These are phyloP conservation scores for Sporobolomyces roseus DNA, from an alignment of 768 basidiomycete genomes.

Conservation along the genomic window DNA sequence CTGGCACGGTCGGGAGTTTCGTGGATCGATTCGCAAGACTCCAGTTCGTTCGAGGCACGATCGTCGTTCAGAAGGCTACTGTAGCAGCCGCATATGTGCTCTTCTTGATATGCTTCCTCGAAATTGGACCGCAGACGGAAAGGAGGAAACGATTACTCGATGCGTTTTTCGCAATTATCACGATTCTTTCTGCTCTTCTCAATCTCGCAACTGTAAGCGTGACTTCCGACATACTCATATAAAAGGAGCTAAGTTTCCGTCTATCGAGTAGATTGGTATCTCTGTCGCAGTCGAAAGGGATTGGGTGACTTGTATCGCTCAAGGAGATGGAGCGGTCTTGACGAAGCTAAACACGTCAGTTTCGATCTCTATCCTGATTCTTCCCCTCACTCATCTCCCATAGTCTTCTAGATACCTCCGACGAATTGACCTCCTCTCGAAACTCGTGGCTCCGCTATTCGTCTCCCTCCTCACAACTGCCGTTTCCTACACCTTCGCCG, in stretches of 20 bases:
- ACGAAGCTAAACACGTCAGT: slow-evolving; percentile 54
- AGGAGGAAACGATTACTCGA: not conserved
- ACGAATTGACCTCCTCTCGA: slow-evolving; percentile 54
- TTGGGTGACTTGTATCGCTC: slow-evolving; percentile 55
- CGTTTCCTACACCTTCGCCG: slow-evolving; percentile 46
- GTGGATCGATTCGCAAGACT: slow-evolving; percentile 53
- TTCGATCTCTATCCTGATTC: not conserved
- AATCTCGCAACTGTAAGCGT: slow-evolving; percentile 27
- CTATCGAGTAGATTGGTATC: slow-evolving; percentile 47
- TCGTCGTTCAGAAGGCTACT: slow-evolving; percentile 52
- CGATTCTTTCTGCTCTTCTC: slow-evolving; percentile 7
- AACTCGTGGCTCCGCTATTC: slow-evolving; percentile 57
- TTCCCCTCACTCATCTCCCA: no score
- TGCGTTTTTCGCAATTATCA: slow-evolving; percentile 17
- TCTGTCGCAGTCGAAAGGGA: slow-evolving; percentile 56
- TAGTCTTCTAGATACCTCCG: slow-evolving; percentile 40
- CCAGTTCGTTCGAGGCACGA: slow-evolving; percentile 51
- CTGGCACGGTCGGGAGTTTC: slow-evolving; percentile 52
- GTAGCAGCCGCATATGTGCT: slow-evolving; percentile 49
- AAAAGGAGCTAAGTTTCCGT: not conserved
- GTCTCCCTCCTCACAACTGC: slow-evolving; percentile 54
- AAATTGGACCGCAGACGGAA: not conserved
- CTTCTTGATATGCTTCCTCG: slow-evolving; percentile 48
- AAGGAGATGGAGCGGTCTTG: slow-evolving; percentile 48
- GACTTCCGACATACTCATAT: not conserved